Conservation (phyloP, 352 stramenopile species). For the Plasmopara muralis region DNA sequence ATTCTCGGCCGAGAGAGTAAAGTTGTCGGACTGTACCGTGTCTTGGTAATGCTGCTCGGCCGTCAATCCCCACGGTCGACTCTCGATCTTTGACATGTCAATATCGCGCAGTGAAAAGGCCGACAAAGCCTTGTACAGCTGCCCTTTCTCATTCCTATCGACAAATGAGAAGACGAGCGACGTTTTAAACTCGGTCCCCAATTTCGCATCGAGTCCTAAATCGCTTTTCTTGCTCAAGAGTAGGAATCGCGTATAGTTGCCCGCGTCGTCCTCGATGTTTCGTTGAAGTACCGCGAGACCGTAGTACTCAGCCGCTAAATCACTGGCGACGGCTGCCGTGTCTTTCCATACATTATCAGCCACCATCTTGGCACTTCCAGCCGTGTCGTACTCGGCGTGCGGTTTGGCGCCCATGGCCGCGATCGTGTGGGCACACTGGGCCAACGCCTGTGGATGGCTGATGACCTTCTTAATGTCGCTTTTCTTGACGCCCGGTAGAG, state of each 20-base stretch:
- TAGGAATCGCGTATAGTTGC: slow-evolving; percentile 88
- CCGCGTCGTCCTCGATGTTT: slow-evolving; percentile 62
- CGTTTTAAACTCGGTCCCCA: slow-evolving; percentile 70
- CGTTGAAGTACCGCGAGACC: slow-evolving; percentile 81
- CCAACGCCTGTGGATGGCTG: slow-evolving; percentile 94
- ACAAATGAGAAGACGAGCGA: slow-evolving; percentile 78
- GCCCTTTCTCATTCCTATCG: slow-evolving; percentile 58
- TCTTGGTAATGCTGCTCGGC: slow-evolving; percentile 45
- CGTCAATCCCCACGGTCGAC: slow-evolving; percentile 59
- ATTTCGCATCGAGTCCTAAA: slow-evolving; percentile 25
- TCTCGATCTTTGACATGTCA: slow-evolving; percentile 77
- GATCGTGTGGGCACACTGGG: slow-evolving; percentile 95
- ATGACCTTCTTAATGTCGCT: slow-evolving; percentile 93
- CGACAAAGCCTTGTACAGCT: slow-evolving; percentile 66
- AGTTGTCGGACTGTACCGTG: slow-evolving; percentile 69
- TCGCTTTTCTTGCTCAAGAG: slow-evolving; percentile 67
- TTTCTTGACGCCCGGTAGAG: slow-evolving; percentile 79
- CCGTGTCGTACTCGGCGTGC: slow-evolving; percentile 94
- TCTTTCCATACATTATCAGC: slow-evolving; percentile 77
- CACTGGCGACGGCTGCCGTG: slow-evolving; percentile 91
- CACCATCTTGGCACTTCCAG: slow-evolving; percentile 96
- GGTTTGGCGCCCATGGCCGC: slow-evolving; percentile 67
- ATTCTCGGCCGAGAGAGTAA: slow-evolving; percentile 86
- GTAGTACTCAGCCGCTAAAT: slow-evolving; percentile 93
- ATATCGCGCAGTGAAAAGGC: slow-evolving; percentile 72